These are phyloP conservation scores for Coprinopsis sp. DNA, from an alignment of 768 basidiomycete genomes.

Conservation along the genomic window DNA sequence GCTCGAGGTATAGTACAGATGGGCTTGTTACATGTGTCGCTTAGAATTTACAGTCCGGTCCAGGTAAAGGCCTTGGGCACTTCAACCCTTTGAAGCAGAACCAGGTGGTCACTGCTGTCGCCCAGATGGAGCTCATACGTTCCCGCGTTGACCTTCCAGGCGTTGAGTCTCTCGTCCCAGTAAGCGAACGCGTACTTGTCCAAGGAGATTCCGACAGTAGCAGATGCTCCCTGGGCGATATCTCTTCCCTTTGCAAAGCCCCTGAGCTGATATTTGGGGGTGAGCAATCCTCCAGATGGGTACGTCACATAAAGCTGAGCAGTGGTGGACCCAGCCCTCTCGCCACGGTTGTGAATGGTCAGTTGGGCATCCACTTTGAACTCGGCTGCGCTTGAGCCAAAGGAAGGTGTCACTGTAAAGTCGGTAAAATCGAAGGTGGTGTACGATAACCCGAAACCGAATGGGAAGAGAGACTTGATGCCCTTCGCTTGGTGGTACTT, in stretches of 20 bases:
- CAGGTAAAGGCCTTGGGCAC: slow-evolving; percentile 22
- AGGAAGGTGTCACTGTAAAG: slow-evolving; percentile 30
- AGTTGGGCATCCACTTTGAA: slow-evolving; percentile 38
- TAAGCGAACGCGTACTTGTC: slow-evolving; percentile 69
- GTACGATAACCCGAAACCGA: slow-evolving; percentile 76
- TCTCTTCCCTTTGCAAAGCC: slow-evolving; percentile 58
- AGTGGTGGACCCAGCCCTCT: slow-evolving; percentile 52
- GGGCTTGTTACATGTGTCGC: background rate
- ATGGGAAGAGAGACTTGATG: slow-evolving; percentile 58
- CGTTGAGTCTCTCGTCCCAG: slow-evolving; percentile 43
- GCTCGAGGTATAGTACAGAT: background rate
- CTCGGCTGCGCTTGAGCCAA: slow-evolving; percentile 17
- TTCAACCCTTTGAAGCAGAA: slow-evolving; percentile 20
- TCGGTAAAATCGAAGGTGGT: slow-evolving; percentile 59
- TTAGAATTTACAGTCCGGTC: slow-evolving; percentile 23
- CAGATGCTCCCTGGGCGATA: slow-evolving; percentile 42
- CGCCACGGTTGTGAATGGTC: slow-evolving; percentile 53
- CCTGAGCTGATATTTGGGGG: slow-evolving; percentile 59
- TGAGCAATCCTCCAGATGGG: slow-evolving; percentile 44
- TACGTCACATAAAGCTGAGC: slow-evolving; percentile 62
- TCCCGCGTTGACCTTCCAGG: slow-evolving; percentile 51
- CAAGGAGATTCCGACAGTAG: slow-evolving; percentile 39
- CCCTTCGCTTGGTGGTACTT: slow-evolving; percentile 56
- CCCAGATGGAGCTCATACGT: slow-evolving; percentile 48
- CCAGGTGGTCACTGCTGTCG: slow-evolving; percentile 28